These are phyloP conservation scores for Royoungia palumana DNA, from an alignment of 768 basidiomycete species.

Conservation along the genomic window DNA sequence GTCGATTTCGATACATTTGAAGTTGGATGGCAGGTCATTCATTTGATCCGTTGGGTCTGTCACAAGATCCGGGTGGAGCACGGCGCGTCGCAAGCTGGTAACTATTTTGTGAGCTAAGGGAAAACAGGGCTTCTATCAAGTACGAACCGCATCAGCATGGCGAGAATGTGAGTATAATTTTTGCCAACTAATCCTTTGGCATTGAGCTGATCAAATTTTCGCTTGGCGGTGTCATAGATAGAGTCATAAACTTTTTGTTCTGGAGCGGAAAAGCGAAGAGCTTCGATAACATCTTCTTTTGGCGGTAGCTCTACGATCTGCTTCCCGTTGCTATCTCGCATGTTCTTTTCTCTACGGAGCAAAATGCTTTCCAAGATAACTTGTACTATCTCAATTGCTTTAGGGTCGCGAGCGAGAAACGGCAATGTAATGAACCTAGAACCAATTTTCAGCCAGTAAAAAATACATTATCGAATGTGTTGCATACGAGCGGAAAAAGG, in stretches of 20 bases:
- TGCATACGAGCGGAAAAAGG: constrained; percentile 86
- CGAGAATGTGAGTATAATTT: constrained; percentile 85
- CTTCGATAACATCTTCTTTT: constrained; percentile 75
- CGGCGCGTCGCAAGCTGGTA: constrained; percentile 79
- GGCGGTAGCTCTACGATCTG: constrained; percentile 84
- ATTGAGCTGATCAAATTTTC: constrained; percentile 73
- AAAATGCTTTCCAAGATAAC: constrained; percentile 88
- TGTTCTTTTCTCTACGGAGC: constrained; percentile 88
- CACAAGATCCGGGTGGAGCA: constrained; percentile 86
- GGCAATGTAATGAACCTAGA: constrained; percentile 85
- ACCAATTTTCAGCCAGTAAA: constrained; percentile 3
- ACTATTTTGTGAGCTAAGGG: constrained; percentile 6
- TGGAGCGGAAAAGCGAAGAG: constrained; percentile 72
- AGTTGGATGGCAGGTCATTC: constrained; percentile 31
- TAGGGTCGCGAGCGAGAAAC: constrained; percentile 86
- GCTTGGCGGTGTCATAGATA: constrained; percentile 75
- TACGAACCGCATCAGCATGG: constrained; percentile 88
- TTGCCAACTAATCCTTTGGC: constrained; percentile 75
- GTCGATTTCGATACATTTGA: constrained; percentile 50
- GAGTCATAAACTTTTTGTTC: constrained; percentile 90
- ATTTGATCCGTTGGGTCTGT: constrained; percentile 46
- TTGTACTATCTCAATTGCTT: constrained; percentile 93
- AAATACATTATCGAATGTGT: background rate
- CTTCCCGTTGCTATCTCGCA: constrained; percentile 83
- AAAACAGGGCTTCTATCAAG: background rate